Evolutionary conservation across 2,329 filamentous ascomycete species (phyloP).

Genomic region (Graphilbum sp.): DNA sequence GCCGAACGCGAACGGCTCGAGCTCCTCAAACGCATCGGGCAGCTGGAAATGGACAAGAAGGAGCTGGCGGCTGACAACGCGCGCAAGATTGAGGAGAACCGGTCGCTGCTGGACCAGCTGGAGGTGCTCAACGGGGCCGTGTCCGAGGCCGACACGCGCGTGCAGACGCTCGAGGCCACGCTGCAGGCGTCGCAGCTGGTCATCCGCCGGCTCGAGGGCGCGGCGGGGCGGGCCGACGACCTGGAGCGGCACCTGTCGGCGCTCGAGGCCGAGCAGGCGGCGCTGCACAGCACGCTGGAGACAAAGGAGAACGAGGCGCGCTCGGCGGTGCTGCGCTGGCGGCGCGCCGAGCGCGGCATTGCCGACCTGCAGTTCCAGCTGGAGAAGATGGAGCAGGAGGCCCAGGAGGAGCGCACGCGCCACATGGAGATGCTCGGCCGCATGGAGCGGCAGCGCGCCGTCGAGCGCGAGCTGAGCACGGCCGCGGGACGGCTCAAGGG

Average conservation of each 20-base stretch:
- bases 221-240: constrained; percentile 58
- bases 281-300: constrained; percentile 50
- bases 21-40: constrained; percentile 56
- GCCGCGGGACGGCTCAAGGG: constrained; percentile 70
- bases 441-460: constrained; percentile 67
- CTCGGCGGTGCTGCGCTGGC: constrained; percentile 68
- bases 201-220: constrained; percentile 54
- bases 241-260: constrained; percentile 66
- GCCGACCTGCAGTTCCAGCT: constrained; percentile 71
- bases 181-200: constrained; percentile 65
- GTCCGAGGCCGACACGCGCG: constrained; percentile 61
- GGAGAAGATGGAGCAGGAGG: constrained; percentile 74
- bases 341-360: constrained; percentile 66
- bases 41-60: constrained; percentile 58
- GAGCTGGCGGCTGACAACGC: constrained; percentile 63
- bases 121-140: constrained; percentile 71
- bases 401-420: constrained; percentile 60
- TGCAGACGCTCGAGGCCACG: constrained; percentile 60
- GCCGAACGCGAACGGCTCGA: constrained; percentile 70
- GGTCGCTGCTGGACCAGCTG: constrained; percentile 63
- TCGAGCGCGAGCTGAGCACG: constrained; percentile 67
- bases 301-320: constrained; percentile 59
- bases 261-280: constrained; percentile 67
- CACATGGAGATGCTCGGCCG: constrained; percentile 67
- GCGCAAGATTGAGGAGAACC: constrained; percentile 67